Base-by-base conservation (phyloP, 78 protist species). In the Creolimax fragrantissima region DNA sequence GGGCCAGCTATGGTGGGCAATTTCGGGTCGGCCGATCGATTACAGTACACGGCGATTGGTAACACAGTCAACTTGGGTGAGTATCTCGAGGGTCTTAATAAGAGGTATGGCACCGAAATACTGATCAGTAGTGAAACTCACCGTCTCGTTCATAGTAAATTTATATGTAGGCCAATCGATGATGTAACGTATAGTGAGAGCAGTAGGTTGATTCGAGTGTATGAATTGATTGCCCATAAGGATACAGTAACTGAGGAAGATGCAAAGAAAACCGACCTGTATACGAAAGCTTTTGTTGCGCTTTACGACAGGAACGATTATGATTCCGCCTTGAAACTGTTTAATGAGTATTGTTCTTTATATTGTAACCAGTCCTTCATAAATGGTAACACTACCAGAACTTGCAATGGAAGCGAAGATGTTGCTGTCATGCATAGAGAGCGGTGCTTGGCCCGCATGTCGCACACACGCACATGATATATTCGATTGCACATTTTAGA, bases 31-130 rank as follows among this genome's bases (percentile, higher is more conserved):
- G 41, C 4, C 5, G 2, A 43, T 4, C 66, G 93, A 37, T n/a
- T 91, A 3, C n/a, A 81, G 89, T 91, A 91, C 89, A 91, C 93
- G 44, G 93, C 89, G 32, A 24, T 91, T 37, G 93, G 93, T 3
- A 88, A 91, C 83, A 6, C 74, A 5, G 93, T 91, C 43, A 84
- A 81, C 42, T 45, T 91, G 11, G 93, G 89, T 7, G 42, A 90
- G 92, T 17, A 45, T 74, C 92, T 90, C 74, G 92, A 90, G 83
- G 92, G 92, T 44, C 81, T 90, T n/a, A 90, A 90, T 35, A 90
- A 90, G 83, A 45, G 58, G 7, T 90, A 90, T 35, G 92, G 92
- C 5, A 90, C 92, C 92, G n/a, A 44, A 5, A 90, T 90, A 39
- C 37, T 42, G 74, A 90, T 90, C 17, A 74, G 88, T 42, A 84